Percentiles rank a stretch among this genome's conserved stretches.
These are phyloP conservation scores for Ceratobasidium sp. DNA, from an alignment of 1,284 basidiomycete genomes.

Conservation along the genomic window DNA sequence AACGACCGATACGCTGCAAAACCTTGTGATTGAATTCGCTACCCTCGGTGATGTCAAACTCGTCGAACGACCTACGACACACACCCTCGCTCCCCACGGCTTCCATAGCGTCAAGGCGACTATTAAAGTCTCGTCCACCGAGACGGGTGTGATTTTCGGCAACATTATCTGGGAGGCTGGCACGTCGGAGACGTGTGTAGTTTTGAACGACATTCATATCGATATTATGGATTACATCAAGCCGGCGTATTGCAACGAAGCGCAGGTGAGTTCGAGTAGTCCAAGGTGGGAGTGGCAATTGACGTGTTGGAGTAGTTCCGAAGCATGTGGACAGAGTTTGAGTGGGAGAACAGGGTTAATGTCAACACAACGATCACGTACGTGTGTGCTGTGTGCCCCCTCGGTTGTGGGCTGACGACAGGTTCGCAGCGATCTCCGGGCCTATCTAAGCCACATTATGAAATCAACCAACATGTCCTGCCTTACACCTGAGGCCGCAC, in stretches of 20 bases:
- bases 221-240: conserved; percentile 99
- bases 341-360: conserved; percentile 98
- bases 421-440: conserved; percentile 68
- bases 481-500: conserved; percentile 90
- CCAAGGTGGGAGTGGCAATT: neutral
- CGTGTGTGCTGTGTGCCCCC: conserved; percentile 45
- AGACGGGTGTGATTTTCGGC: conserved; percentile 98
- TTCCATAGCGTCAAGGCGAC: conserved; percentile 99
- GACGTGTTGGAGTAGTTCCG: too few species aligned
- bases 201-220: conserved; percentile 96
- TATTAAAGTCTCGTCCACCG: conserved; percentile 96
- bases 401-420: conserved; percentile 27
- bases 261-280: conserved; percentile 81
- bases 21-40: conserved; percentile 96
- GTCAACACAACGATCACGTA: conserved; percentile 83
- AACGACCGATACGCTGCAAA: conserved; percentile 92
- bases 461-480: conserved; percentile 94
- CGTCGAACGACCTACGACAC: conserved; percentile 91
- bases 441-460: conserved; percentile 90
- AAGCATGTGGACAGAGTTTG: conserved; percentile 97
- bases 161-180: conserved; percentile 94
- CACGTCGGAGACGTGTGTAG: conserved; percentile 85
- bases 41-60: conserved; percentile 97
- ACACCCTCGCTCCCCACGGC: conserved; percentile 93
- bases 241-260: conserved; percentile 94